These are phyloP conservation scores for Brasenia schreberi DNA, from an alignment of 164 flowering plant species.

Conservation along the genomic window DNA sequence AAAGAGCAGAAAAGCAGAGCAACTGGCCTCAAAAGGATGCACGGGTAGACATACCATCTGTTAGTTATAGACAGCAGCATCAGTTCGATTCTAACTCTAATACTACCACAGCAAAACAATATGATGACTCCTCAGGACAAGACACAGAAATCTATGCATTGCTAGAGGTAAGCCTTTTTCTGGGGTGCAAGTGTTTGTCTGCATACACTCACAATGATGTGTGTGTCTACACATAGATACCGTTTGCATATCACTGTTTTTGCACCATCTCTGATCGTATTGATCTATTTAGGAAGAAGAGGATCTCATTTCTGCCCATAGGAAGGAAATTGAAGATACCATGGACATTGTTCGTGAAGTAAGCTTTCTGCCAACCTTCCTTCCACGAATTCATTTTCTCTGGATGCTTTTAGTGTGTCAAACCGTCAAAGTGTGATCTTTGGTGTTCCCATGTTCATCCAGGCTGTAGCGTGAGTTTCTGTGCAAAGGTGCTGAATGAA, in stretches of 20 bases:
- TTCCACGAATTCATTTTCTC: too few species aligned
- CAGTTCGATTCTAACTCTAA: slow-evolving; percentile 19
- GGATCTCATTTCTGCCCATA: slow-evolving; percentile 83
- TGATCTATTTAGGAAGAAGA: slow-evolving; percentile 73
- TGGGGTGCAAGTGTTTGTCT: not conserved
- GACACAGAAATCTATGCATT: slow-evolving; percentile 67
- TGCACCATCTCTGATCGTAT: slow-evolving; percentile 1
- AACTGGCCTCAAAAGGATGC: slow-evolving; percentile 43
- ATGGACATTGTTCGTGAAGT: slow-evolving; percentile 99
- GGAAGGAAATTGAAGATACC: slow-evolving; percentile 96
- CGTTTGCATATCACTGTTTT: not conserved
- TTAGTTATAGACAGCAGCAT: slow-evolving; percentile 36
- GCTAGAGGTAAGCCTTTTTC: slow-evolving; percentile 47
- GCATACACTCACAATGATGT: not conserved
- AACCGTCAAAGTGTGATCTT: too few species aligned
- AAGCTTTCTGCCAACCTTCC: slow-evolving; percentile 15
- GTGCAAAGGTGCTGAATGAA: too few species aligned
- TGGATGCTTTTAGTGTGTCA: too few species aligned
- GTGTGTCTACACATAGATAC: not conserved
- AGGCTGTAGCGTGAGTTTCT: too few species aligned
- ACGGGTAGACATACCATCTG: slow-evolving; percentile 29
- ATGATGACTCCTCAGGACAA: slow-evolving; percentile 29
- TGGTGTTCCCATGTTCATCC: too few species aligned
- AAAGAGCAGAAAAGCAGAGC: slow-evolving; percentile 49
- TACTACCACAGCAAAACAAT: slow-evolving; percentile 27